A percentile compares a stretch with the other conserved stretches of the same genome.
These are phyloP conservation scores for Paramecium pentaurelia DNA, from an alignment of 73 alveolate genomes.

Conservation along the genomic window DNA sequence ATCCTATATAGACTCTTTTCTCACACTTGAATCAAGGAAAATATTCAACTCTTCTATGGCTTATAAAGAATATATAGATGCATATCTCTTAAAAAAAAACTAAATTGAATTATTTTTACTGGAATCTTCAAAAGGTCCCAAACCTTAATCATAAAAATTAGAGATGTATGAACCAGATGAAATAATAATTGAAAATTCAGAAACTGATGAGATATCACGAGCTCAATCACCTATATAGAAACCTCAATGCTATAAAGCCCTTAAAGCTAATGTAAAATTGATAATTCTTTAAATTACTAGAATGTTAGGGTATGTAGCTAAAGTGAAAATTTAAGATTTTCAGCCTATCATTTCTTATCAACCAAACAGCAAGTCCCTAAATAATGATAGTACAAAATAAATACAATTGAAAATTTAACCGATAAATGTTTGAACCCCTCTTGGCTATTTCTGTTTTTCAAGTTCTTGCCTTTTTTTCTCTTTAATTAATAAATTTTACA, in stretches of 20 bases:
- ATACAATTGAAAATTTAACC: not conserved
- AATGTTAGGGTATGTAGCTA: not conserved
- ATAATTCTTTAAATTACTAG: not conserved
- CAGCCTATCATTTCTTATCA: not conserved
- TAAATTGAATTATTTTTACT: not conserved
- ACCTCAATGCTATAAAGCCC: not conserved
- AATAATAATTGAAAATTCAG: not conserved
- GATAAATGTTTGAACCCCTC: not conserved
- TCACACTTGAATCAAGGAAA: not conserved
- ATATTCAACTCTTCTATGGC: slow-evolving; percentile 5
- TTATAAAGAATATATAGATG: not conserved
- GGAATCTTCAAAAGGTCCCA: not conserved
- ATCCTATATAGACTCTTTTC: not conserved
- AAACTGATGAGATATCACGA: not conserved
- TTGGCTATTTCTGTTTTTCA: not conserved
- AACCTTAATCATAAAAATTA: not conserved
- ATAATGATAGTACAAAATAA: not conserved
- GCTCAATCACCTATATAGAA: not conserved
- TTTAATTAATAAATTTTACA: too few relatives aligned
- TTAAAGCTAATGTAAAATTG: not conserved
- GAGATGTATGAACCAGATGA: not conserved
- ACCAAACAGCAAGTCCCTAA: not conserved
- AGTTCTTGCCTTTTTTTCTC: not conserved
- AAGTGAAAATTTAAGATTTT: not conserved
- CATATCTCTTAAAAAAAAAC: not conserved